Evolutionary conservation across 2,329 filamentous ascomycete species (phyloP), one percentile per base, ranked within the genome.

Genomic region (Waltergamsia citrina): DNA sequence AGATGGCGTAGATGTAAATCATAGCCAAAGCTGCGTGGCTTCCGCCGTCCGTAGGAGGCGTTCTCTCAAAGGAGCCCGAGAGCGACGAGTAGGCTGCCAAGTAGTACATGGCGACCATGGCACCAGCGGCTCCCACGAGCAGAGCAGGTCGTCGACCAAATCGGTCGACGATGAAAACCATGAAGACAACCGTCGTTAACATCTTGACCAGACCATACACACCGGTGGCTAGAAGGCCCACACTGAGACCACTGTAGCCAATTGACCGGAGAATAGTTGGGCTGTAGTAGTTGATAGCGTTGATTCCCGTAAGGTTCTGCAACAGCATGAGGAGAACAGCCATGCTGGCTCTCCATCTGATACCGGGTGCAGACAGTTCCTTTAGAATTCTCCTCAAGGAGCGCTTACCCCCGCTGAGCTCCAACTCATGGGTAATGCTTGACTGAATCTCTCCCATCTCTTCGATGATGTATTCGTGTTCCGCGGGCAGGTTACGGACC

Each of bases 301-400:
- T 86, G 60, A 86, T 86, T 3, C 82, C 82, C 7, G 52, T 54
- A 27, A 50, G 78, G 46, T 90, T 90, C 56, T 90, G 84, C 69
- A 78, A 86, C 34, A 88, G 62, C 64, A 88, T 88, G 15, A 90
- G 66, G 47, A 83, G 71, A 36, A 72, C 71, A 30, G 83, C 83
- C 9, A 88, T 67, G 52, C 85, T 72, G 57, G 90, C 78, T 27
- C 83, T 74, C 64, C 76, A 85, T 43, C 74, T 74, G 18, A 83
- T n/a, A n/a, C n/a, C n/a, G n/a, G n/a, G n/a, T n/a, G n/a, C n/a
- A n/a, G n/a, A n/a, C n/a, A n/a, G n/a, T n/a, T n/a, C n/a, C n/a
- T n/a, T n/a, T n/a, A n/a, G n/a, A n/a, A n/a, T n/a, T n/a, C n/a
- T n/a, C n/a, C n/a, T n/a, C n/a, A n/a, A n/a, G n/a, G n/a, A n/a